phyloP scores from a whole-genome alignment of 768 basidiomycete genomes.

The Pleurotus citrinopileatus region DNA sequence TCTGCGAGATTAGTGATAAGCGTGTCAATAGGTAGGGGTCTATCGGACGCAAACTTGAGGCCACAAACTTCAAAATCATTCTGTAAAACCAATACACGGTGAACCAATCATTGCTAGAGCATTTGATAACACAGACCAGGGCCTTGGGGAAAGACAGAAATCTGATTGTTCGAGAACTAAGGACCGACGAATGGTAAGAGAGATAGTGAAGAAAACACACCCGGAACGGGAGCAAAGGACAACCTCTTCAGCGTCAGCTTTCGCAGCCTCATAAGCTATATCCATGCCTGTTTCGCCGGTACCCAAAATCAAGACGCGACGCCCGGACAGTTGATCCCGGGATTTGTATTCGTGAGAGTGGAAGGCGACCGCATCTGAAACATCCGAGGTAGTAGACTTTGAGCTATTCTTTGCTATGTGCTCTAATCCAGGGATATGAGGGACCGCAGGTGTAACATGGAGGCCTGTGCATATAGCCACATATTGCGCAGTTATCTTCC shows the following conservation, averaged over 20 bases:
- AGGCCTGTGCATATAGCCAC: constrained; percentile 55
- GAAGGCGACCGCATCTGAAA: constrained; percentile 26
- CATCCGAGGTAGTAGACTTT: constrained; percentile 4
- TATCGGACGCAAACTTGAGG: constrained; percentile 36
- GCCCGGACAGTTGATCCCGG: constrained; percentile 38
- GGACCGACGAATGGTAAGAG: neutral
- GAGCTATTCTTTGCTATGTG: constrained; percentile 22
- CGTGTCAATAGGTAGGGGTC: constrained; percentile 40
- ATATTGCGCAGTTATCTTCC: constrained; percentile 32
- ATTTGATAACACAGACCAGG: constrained; percentile 27
- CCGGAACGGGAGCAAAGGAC: constrained; percentile 51
- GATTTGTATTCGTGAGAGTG: constrained; percentile 54
- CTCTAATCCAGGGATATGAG: constrained; percentile 46
- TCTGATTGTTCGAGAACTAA: constrained; percentile 18
- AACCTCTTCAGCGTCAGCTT: constrained; percentile 50
- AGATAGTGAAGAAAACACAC: constrained; percentile 21
- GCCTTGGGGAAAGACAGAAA: constrained; percentile 62
- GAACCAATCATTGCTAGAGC: neutral
- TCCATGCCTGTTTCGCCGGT: constrained; percentile 67
- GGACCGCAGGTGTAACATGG: constrained; percentile 52
- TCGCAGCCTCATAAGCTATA: constrained; percentile 45
- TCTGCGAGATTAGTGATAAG: constrained; percentile 60
- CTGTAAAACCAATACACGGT: constrained; percentile 21
- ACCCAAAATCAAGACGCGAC: constrained; percentile 53
- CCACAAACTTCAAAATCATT: constrained; percentile 59